Base-by-base conservation (phyloP, 1,284 basidiomycete species). In the Neotropicomus parvogracilis region DNA sequence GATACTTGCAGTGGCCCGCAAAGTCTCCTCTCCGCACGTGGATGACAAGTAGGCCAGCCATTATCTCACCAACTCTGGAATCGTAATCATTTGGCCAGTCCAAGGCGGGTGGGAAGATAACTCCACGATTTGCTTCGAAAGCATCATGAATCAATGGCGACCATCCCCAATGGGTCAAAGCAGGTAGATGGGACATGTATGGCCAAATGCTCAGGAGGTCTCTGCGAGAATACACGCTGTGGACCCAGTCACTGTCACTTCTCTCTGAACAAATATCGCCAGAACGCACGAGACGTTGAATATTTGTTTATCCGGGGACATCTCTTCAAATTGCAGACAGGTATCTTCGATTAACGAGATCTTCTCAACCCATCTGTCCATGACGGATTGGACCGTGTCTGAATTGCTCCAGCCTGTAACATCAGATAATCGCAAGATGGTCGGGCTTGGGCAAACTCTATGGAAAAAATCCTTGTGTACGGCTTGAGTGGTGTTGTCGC, bases 11-110 rank as follows among this genome's bases (percentile, higher is more conserved):
- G 56, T 82, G 79, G 1, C 59, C 53, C 20, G 63, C 47, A 57
- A 75, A 85, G 60, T 83, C 81, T 4, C 81, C 82, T 14, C 81
- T 68, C 8, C 81, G 78, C 14, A 83, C 56, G 49, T 84, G 81
- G 4, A 85, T 58, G 2, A 70, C 80, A n/a, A 83, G 64, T 0
- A 80, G 59, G 10, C 73, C 73, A 2, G 60, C 48, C 24, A 56
- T 47, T 4, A 12, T 24, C 7, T 41, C n/a, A 11, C 43, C 21
- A 1, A 7, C 8, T 12, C 28, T 27, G 16, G 44, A 33, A 38
- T 33, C 29, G 11, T 11, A 35, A 1, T 12, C 34, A 3, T 36
- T 20, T 21, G 47, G 10, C 49, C 34, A 45, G 27, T 27, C 10
- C 17, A 45, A 20, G 24, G 50, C 32, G 4, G 59, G 49, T 2